A percentile compares a stretch with the other conserved stretches of the same genome.
phyloP scores from a whole-genome alignment of 192 early-diverging fungal genomes.

The Cladochytrium replicatum region DNA sequence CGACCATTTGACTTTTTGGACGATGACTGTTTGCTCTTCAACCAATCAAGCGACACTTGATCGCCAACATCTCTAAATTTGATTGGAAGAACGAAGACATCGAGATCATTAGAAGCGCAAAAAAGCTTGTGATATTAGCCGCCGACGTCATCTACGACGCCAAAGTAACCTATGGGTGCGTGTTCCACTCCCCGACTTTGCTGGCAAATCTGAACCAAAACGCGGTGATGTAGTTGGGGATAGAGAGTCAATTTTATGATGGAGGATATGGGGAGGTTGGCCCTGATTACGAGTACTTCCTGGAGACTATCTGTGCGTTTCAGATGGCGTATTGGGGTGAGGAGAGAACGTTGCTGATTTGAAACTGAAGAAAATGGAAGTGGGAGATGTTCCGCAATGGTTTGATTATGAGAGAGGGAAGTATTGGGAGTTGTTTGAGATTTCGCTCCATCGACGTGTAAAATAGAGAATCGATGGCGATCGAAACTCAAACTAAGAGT shows the following conservation, averaged over 20 bases:
- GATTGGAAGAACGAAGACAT: conserved; percentile 3
- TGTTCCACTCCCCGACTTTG: conserved; percentile 9
- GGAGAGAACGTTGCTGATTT: conserved; percentile 1
- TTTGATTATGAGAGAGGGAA: conserved; percentile 18
- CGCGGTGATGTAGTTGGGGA: conserved; percentile 16
- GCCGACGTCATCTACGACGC: conserved; percentile 27
- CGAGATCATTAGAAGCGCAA: background rate
- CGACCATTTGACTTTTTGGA: conserved; percentile 15
- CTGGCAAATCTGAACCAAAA: conserved; percentile 5
- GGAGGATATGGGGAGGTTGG: conserved; percentile 8
- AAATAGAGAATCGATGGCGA: no score
- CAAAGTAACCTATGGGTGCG: conserved; percentile 18
- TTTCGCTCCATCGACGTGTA: no score
- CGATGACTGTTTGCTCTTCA: background rate
- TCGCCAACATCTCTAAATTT: conserved; percentile 1
- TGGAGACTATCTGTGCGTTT: conserved; percentile 20
- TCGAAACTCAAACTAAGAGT: no score
- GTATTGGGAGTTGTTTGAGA: conserved; percentile 13
- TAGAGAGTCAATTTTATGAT: conserved; percentile 22
- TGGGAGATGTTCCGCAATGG: conserved; percentile 7
- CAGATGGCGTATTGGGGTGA: conserved; percentile 19
- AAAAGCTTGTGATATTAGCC: conserved; percentile 14
- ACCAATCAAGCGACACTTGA: conserved; percentile 3
- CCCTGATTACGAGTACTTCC: conserved; percentile 23
- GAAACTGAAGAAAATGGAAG: conserved; percentile 3